A percentile compares a stretch with the other conserved stretches of the same genome.
phyloP scores from a whole-genome alignment of 768 basidiomycete species.

The Lactarius trivialis region DNA sequence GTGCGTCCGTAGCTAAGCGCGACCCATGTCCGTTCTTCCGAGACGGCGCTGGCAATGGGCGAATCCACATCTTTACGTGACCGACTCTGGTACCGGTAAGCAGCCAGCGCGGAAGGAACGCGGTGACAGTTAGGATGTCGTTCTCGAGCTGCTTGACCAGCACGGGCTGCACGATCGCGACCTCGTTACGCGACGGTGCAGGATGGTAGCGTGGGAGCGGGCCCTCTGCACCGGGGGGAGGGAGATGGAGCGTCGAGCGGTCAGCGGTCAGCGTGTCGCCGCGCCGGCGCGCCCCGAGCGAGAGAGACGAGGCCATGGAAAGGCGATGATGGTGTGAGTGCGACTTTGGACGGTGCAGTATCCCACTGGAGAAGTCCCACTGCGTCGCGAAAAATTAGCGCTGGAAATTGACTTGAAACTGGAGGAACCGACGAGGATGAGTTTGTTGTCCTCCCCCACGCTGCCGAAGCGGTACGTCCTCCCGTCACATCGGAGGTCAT shows the following conservation, averaged over 20 bases:
- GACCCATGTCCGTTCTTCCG: constrained; percentile 17
- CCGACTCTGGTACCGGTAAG: constrained; percentile 75
- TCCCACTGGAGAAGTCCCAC: constrained; percentile 95
- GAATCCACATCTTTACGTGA: constrained; percentile 77
- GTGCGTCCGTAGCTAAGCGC: constrained; percentile 5
- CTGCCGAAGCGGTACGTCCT: constrained; percentile 92
- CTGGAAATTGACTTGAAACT: not conserved
- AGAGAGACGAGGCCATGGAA: constrained; percentile 74
- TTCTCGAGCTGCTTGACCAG: constrained; percentile 79
- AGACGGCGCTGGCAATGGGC: constrained; percentile 46
- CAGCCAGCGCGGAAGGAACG: constrained; percentile 71
- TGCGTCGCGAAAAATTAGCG: constrained; percentile 27
- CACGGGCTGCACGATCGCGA: constrained; percentile 86
- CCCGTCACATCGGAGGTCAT: constrained; percentile 80
- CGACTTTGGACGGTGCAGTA: constrained; percentile 81
- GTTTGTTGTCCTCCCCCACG: constrained; percentile 94
- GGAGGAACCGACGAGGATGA: constrained; percentile 64
- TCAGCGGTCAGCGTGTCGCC: constrained; percentile 32
- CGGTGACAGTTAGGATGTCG: constrained; percentile 68
- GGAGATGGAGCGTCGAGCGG: constrained; percentile 52
- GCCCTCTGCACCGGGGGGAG: constrained; percentile 38
- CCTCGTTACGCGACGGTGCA: constrained; percentile 85
- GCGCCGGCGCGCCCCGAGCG: constrained; percentile 58
- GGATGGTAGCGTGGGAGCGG: constrained; percentile 64
- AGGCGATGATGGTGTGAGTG: constrained; percentile 64